Evolutionary conservation across 2,329 filamentous ascomycete species (phyloP), one percentile per base, ranked within the genome.

Genomic region (Paracamarosporium sp.): DNA sequence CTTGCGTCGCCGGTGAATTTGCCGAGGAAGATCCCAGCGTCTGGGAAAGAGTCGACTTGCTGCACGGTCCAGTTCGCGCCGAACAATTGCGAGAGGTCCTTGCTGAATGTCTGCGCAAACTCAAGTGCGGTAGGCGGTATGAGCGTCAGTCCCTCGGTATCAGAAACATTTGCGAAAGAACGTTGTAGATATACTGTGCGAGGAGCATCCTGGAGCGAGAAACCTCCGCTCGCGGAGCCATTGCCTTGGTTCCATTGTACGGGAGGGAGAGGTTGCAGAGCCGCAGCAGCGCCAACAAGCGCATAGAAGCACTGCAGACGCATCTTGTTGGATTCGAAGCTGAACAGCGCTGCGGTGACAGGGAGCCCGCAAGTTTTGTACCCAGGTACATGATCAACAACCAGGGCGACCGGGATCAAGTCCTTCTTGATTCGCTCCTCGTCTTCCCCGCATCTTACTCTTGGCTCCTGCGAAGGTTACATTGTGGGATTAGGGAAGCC

Each of bases 101-200:
- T 63, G 22, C 70, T 64, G 55, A 85, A 84, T 0, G 76, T 80
- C 17, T 73, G 64, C 1, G 82, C 82, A 40, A 85, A 85, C 3
- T 83, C 79, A n/a, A 71, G 61, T 1, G 80, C 80, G 0, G 78
- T 80, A 0, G 83, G 83, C 1, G 83, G 83, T 41, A 85, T 84
- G 8, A 84, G 73, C 0, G 82, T 85, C 27, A 84, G 65, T 1
- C 82, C 82, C 48, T 78, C 70, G 0, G 72, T 70, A 53, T 85
- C 83, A 7, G 68, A 72, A 30, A 60, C 63, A 0, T 71, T 63
- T 0, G 80, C 77, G 45, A 84, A 79, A 1, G 56, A 59, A 0
- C 62, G 59, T 4, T 79, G 67, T 9, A 85, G 76, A 55, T 80
- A 84, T 28, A 82, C 76, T 4, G 66, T 76, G 41, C 65, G 69